Base-by-base conservation (phyloP, 129 eudicot genomes). In the Pulicaria dysenterica region DNA sequence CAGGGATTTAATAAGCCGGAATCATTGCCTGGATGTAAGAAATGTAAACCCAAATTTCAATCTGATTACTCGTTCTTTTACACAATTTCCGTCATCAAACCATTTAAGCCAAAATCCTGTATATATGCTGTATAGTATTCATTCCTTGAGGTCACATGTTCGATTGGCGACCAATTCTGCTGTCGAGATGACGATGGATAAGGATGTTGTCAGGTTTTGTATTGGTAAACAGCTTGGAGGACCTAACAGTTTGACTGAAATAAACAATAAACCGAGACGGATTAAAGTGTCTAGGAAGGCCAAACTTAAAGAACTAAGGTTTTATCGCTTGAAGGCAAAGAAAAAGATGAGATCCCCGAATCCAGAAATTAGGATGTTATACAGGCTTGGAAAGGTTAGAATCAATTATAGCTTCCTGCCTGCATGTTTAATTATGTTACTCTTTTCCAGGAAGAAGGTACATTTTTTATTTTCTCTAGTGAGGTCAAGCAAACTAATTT, bases 341-440 rank as follows among this genome's bases (percentile, higher is more conserved):
- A 94, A 90, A 81, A 94, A 90, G 82, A 85, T 94, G 91, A 86
- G 83, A 58, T 94, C 99, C 46, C 95, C 99, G 0, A 94, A 90
- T 81, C 99, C 99, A 47, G 96, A 88, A 90, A 78, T 86, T 67
- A 79, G 97, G 79, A 86, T 94, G 24, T 74, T 84, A 58, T 94
- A 94, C 84, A 90, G 85, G 78, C 99, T 94, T 70, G 97, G 82
- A 75, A 94, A 94, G 93, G 98, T 92, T 63, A 46, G 80, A 37
- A 40, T 41, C 36, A 11, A 17, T 59, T 72, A 39, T 69, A 50
- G 43, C 70, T 48, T 76, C 42, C 55, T 64, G 13, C 11, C 41
- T 58, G 10, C 10, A 6, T 44, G 34, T 3, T 24, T 24, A 24
- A 24, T 1, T 24, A 24, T 24, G 2, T 24, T 24, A 24, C 31